A percentile compares a stretch with the other conserved stretches of the same genome.
These are phyloP conservation scores for Ogataea zsoltii DNA, from an alignment of 805 yeast species.

Conservation along the genomic window DNA sequence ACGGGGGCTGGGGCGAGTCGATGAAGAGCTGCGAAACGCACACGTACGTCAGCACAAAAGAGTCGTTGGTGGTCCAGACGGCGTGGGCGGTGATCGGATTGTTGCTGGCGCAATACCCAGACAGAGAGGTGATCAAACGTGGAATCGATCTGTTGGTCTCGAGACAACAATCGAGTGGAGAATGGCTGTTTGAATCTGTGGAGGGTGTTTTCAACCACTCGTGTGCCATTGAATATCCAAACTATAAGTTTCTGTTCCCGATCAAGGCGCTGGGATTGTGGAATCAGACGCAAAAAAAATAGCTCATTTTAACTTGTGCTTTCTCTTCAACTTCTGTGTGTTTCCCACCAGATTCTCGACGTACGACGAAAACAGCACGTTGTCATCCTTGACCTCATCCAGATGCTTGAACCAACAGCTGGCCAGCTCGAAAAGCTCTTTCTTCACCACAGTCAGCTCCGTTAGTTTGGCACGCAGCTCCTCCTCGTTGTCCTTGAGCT, in stretches of 20 bases:
- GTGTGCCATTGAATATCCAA: constrained; percentile 91
- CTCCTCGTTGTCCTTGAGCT: constrained; percentile 20
- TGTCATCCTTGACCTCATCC: constrained; percentile 56
- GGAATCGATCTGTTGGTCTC: constrained; percentile 66
- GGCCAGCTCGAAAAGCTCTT: constrained; percentile 33
- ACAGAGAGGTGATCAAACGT: constrained; percentile 54
- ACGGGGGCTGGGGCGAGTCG: constrained; percentile 98
- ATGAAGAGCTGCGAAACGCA: constrained; percentile 86
- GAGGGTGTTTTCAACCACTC: constrained; percentile 98
- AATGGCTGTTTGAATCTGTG: constrained; percentile 79
- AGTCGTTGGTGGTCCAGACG: constrained; percentile 81
- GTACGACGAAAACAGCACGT: constrained; percentile 78
- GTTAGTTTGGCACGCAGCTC: constrained; percentile 41
- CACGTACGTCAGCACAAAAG: constrained; percentile 60
- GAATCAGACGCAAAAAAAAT: constrained; percentile 18
- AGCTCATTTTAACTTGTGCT: constrained; percentile 9
- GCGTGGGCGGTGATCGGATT: constrained; percentile 90
- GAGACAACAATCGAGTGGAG: constrained; percentile 74
- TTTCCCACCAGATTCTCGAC: constrained; percentile 90
- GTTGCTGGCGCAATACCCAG: constrained; percentile 78
- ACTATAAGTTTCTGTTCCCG: constrained; percentile 84
- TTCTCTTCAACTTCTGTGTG: constrained; percentile 73
- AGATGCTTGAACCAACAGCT: constrained; percentile 54
- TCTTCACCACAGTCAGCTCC: constrained; percentile 40
- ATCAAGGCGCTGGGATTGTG: constrained; percentile 90